These are phyloP conservation scores for Trichoderma endophyticum DNA, from an alignment of 2,329 filamentous ascomycete genomes.

Conservation along the genomic window DNA sequence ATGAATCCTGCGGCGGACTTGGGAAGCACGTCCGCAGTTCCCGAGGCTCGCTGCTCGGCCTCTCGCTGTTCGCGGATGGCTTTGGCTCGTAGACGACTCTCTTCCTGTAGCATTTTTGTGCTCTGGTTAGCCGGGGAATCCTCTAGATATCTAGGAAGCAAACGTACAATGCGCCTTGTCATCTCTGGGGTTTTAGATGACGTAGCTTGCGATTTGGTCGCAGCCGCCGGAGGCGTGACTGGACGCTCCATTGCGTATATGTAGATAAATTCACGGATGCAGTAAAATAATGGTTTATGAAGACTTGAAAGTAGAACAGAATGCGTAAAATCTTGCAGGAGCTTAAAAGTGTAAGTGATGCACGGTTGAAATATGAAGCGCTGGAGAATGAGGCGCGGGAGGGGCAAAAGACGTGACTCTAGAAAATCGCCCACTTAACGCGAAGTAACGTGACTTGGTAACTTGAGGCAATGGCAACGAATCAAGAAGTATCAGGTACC, in stretches of 20 bases:
- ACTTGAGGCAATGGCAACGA: neutral
- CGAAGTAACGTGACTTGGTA: slow-evolving; percentile 31
- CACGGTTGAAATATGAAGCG: neutral
- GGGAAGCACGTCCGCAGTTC: slow-evolving; percentile 40
- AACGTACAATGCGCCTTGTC: slow-evolving; percentile 52
- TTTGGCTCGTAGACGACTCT: slow-evolving; percentile 84
- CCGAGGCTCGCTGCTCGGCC: slow-evolving; percentile 53
- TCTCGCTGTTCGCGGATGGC: slow-evolving; percentile 73
- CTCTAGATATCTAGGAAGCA: neutral
- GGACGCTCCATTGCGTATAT: slow-evolving; percentile 43
- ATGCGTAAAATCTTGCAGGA: neutral
- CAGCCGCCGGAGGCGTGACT: slow-evolving; percentile 42
- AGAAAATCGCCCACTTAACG: slow-evolving; percentile 25
- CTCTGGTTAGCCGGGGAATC: neutral
- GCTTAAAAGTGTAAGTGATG: neutral
- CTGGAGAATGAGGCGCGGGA: slow-evolving; percentile 18
- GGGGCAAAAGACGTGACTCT: slow-evolving; percentile 27
- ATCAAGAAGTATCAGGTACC: neutral
- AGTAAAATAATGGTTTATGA: no score
- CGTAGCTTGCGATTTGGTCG: slow-evolving; percentile 31
- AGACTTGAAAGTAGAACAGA: neutral
- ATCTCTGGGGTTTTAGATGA: slow-evolving; percentile 55
- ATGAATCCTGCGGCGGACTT: slow-evolving; percentile 68
- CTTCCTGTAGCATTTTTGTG: slow-evolving; percentile 57
- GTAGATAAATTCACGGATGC: neutral